Percentiles rank a stretch among this genome's conserved stretches.
phyloP scores from a whole-genome alignment of 2,329 filamentous ascomycete genomes.

The Aureobasidium sp. region DNA sequence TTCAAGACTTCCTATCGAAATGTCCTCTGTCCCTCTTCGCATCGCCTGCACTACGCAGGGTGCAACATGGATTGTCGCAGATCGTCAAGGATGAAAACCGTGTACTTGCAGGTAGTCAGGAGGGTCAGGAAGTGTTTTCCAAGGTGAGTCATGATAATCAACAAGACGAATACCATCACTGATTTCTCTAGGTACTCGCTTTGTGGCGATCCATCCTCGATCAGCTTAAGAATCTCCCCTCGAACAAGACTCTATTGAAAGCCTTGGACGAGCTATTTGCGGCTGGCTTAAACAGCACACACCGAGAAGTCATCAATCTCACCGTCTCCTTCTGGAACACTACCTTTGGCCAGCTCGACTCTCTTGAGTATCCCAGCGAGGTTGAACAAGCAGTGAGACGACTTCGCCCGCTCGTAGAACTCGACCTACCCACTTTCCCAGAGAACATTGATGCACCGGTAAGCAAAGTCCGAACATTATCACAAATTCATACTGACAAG shows the following conservation, averaged over 20 bases:
- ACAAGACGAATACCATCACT: not conserved
- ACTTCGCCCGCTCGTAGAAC: constrained; percentile 47
- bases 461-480: constrained; percentile 17
- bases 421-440: constrained; percentile 42
- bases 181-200: constrained; percentile 22
- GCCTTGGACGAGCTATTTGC: constrained; percentile 43
- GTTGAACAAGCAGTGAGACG: constrained; percentile 56
- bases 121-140: not conserved
- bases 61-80: constrained; percentile 52
- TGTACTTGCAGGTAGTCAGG: constrained; percentile 21
- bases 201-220: constrained; percentile 41
- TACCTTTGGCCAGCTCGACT: constrained; percentile 53
- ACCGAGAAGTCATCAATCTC: constrained; percentile 40
- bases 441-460: constrained; percentile 28
- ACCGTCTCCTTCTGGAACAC: constrained; percentile 60
- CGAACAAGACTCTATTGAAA: constrained; percentile 46
- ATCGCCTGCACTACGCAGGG: constrained; percentile 45
- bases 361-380: constrained; percentile 54
- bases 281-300: constrained; percentile 45
- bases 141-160: not conserved
- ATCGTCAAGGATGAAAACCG: constrained; percentile 54
- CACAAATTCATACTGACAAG: not conserved
- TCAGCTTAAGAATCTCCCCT: constrained; percentile 46
- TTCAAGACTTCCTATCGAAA: constrained; percentile 24
- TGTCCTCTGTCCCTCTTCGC: constrained; percentile 42